These are phyloP conservation scores for Trichoderma sp. DNA, from an alignment of 2,329 filamentous ascomycete species.

Conservation along the genomic window DNA sequence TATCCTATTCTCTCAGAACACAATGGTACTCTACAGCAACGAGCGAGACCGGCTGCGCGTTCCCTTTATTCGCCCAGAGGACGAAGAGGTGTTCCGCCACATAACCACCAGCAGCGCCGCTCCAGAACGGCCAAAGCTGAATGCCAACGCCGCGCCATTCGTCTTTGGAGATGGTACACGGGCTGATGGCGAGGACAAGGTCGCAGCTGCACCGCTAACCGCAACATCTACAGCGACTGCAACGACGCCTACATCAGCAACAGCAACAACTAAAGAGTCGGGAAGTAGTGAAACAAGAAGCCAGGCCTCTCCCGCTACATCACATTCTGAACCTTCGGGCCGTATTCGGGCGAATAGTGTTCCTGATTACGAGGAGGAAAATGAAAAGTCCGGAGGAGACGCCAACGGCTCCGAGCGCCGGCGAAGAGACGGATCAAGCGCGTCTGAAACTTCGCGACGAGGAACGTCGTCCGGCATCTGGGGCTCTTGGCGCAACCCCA, in stretches of 20 bases:
- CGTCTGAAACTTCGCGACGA: conserved; percentile 41
- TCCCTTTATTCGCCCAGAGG: conserved; percentile 88
- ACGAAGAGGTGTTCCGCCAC: conserved; percentile 77
- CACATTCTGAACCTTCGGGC: conserved; percentile 35
- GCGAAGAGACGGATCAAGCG: conserved; percentile 33
- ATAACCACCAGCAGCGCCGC: conserved; percentile 64
- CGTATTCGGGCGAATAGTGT: conserved; percentile 36
- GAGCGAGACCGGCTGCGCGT: conserved; percentile 85
- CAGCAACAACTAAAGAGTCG: conserved; percentile 34
- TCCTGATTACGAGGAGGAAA: conserved; percentile 49
- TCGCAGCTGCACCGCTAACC: neutral
- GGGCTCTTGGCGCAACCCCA: conserved; percentile 69
- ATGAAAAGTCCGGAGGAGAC: conserved; percentile 39
- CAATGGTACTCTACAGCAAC: conserved; percentile 82
- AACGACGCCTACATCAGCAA: conserved; percentile 21
- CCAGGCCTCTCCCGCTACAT: conserved; percentile 32
- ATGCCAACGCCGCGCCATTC: conserved; percentile 51
- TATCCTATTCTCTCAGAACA: conserved; percentile 87
- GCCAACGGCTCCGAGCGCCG: conserved; percentile 28
- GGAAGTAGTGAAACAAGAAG: conserved; percentile 10
- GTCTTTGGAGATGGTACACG: conserved; percentile 39
- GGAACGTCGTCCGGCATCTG: conserved; percentile 61
- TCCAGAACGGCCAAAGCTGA: conserved; percentile 59
- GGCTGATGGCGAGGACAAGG: conserved; percentile 24
- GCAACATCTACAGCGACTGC: conserved; percentile 22